These are phyloP conservation scores for Clonostachys byssicola DNA, from an alignment of 2,329 filamentous ascomycete species.

Conservation along the genomic window DNA sequence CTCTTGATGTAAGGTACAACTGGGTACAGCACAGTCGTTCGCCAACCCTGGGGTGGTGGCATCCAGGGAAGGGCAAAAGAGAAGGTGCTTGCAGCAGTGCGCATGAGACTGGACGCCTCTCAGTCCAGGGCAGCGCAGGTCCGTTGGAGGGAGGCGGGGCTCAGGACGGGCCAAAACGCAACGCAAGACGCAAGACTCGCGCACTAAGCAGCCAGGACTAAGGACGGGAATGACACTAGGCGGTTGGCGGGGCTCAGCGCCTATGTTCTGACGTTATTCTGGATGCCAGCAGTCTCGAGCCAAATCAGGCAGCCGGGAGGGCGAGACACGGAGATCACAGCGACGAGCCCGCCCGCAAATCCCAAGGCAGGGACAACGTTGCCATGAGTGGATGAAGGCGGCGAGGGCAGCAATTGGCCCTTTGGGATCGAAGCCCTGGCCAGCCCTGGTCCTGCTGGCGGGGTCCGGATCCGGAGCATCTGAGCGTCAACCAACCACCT, in stretches of 20 bases:
- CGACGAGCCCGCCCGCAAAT: background rate
- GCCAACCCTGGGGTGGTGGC: background rate
- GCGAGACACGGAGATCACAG: background rate
- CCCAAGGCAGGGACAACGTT: conserved; percentile 3
- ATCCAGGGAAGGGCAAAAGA: background rate
- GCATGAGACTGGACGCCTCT: background rate
- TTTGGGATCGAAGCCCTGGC: conserved; percentile 2
- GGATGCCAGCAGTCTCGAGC: background rate
- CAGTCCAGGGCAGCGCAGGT: background rate
- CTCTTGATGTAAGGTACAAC: background rate
- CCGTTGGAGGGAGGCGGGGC: no score
- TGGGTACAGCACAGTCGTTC: background rate
- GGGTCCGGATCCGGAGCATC: no score
- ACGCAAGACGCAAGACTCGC: background rate
- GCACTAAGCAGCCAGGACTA: background rate
- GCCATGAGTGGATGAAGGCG: conserved; percentile 4
- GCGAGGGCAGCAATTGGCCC: conserved; percentile 15
- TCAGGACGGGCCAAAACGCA: no score
- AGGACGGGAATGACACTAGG: background rate
- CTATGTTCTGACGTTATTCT: background rate
- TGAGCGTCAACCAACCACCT: no score
- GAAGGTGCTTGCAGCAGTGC: background rate
- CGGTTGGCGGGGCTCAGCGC: background rate
- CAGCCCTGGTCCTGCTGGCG: no score
- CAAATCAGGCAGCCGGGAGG: background rate